Evolutionary conservation across 2,329 filamentous ascomycete genomes (phyloP).

Genomic region (Paecilomyces formosus): DNA sequence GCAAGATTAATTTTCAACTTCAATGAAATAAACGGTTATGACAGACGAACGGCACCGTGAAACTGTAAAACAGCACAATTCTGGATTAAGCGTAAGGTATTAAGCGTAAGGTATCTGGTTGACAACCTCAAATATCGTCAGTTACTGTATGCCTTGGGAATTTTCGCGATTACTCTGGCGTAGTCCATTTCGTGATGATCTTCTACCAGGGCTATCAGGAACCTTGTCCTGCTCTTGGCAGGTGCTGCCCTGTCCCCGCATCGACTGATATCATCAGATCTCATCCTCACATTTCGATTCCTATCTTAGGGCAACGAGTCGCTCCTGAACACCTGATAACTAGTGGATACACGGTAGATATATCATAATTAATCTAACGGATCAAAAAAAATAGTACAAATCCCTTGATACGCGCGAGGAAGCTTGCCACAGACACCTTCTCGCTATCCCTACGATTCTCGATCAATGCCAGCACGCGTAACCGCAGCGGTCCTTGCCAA

Average conservation of each 20-base stretch:
- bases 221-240: not conserved
- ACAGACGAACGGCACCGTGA: not conserved
- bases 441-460: not conserved
- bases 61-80: not conserved
- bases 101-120: not conserved
- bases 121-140: not conserved
- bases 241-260: not conserved
- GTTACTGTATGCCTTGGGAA: not conserved
- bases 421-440: not conserved
- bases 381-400: not conserved
- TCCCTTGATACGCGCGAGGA: not conserved
- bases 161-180: not conserved
- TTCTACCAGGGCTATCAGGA: not conserved
- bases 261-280: not conserved
- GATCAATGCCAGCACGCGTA: not conserved
- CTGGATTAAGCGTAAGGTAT: not conserved
- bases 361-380: too few relatives aligned
- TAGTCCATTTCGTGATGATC: not conserved
- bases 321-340: too few relatives aligned
- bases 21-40: not conserved
- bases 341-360: too few relatives aligned
- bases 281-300: not conserved
- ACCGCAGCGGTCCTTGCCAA: not conserved
- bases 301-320: not conserved
- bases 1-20: not conserved